Evolutionary conservation across 1,139 yeast genomes (phyloP).

Genomic region (Nakaseomyces delphensis): DNA sequence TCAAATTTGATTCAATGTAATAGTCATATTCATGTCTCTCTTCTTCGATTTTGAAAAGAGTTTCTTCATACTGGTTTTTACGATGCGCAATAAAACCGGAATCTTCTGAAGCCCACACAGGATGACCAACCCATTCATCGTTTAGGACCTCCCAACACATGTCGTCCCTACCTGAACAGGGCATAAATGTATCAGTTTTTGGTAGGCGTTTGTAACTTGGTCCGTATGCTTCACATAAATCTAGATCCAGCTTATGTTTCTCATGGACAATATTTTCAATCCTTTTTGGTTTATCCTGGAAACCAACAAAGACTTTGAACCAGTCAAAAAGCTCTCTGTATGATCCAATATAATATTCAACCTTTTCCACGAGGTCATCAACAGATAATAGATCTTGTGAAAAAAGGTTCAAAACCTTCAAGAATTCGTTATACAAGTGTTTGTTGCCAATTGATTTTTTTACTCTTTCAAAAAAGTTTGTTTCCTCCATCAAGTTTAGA

Average conservation of each 20-base stretch:
- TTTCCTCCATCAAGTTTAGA: constrained; percentile 68
- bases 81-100: constrained; percentile 97
- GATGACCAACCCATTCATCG: constrained; percentile 99
- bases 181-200: constrained; percentile 91
- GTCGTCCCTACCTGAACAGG: constrained; percentile 96
- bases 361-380: constrained; percentile 71
- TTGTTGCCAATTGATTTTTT: constrained; percentile 85
- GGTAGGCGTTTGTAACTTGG: constrained; percentile 92
- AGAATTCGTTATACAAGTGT: constrained; percentile 82
- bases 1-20: constrained; percentile 86
- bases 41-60: constrained; percentile 88
- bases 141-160: constrained; percentile 99
- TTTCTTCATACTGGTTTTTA: constrained; percentile 94
- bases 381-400: constrained; percentile 88
- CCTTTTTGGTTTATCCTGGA: constrained; percentile 62
- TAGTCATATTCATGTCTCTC: constrained; percentile 96
- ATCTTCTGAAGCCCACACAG: constrained; percentile 99
- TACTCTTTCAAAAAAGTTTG: constrained; percentile 83
- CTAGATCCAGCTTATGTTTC: constrained; percentile 81
- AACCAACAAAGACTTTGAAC: constrained; percentile 90
- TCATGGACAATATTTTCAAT: constrained; percentile 84
- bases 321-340: constrained; percentile 74
- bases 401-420: constrained; percentile 75
- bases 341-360: constrained; percentile 74
- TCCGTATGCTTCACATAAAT: constrained; percentile 77